A percentile compares a stretch with the other conserved stretches of the same genome.
Conservation (phyloP, 192 early-diverging fungal species). For the Gonapodya prolifera region DNA sequence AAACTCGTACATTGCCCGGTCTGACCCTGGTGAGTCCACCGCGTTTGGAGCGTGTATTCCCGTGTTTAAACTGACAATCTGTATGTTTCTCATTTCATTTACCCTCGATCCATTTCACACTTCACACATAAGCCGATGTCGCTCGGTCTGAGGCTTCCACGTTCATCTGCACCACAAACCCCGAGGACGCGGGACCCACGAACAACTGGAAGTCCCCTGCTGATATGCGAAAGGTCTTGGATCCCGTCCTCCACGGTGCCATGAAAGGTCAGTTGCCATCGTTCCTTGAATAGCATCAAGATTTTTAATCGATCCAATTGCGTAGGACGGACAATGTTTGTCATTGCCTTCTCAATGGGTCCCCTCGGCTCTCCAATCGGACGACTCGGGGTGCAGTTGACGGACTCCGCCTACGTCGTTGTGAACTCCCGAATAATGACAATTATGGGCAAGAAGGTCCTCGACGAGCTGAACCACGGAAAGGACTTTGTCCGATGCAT, state of each 20-base stretch:
- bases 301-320: not conserved
- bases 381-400: constrained; percentile 9
- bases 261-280: constrained; percentile 10
- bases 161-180: constrained; percentile 10
- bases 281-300: not conserved
- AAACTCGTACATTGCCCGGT: constrained; percentile 13
- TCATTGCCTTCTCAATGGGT: constrained; percentile 14
- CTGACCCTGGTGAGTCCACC: constrained; percentile 9
- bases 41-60: not conserved
- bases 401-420: constrained; percentile 12
- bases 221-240: constrained; percentile 13
- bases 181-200: constrained; percentile 15
- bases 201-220: constrained; percentile 12
- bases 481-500: constrained; percentile 7
- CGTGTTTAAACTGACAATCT: not conserved
- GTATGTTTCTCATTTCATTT: not conserved
- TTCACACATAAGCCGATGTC: constrained; percentile 8
- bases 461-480: constrained; percentile 3
- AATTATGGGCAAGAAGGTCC: constrained; percentile 8
- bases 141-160: constrained; percentile 12
- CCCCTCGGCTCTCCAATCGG: constrained; percentile 7
- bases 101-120: not conserved
- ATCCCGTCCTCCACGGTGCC: constrained; percentile 7
- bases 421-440: constrained; percentile 12
- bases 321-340: constrained; percentile 11